Conservation (phyloP, 2,329 filamentous ascomycete species). For the Xylariaceae sp. region DNA sequence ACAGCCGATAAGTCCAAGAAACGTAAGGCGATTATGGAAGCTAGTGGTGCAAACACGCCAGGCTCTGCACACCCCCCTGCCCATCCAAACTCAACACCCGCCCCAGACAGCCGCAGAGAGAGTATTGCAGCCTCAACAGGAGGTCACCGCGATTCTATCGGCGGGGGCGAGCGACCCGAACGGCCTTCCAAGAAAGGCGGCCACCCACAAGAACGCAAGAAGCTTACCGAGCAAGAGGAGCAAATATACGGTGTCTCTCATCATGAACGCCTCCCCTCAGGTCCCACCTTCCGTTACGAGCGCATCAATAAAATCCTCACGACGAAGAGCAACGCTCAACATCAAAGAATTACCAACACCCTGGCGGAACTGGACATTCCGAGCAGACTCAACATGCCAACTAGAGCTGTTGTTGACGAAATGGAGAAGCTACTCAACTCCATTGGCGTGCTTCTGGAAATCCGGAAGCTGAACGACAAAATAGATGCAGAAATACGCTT, state of each 20-base stretch:
- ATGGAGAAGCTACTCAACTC: slow-evolving; percentile 75
- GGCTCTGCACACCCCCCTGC: slow-evolving; percentile 44
- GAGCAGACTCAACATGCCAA: slow-evolving; percentile 74
- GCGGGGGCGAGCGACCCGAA: slow-evolving; percentile 48
- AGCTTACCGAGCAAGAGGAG: slow-evolving; percentile 78
- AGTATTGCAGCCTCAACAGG: slow-evolving; percentile 57
- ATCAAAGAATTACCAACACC: slow-evolving; percentile 74
- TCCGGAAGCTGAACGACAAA: slow-evolving; percentile 78
- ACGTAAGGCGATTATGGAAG: slow-evolving; percentile 70
- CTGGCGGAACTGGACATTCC: slow-evolving; percentile 76
- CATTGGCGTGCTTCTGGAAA: slow-evolving; percentile 73
- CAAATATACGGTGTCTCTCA: slow-evolving; percentile 82
- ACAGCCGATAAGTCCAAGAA: slow-evolving; percentile 89
- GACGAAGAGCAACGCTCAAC: slow-evolving; percentile 78
- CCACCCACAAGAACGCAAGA: slow-evolving; percentile 64
- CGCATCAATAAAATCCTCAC: slow-evolving; percentile 79
- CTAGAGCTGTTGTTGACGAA: slow-evolving; percentile 70
- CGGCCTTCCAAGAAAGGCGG: slow-evolving; percentile 58
- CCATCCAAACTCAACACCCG: slow-evolving; percentile 45
- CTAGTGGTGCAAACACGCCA: slow-evolving; percentile 60
- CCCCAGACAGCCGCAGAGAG: slow-evolving; percentile 56
- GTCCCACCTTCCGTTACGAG: slow-evolving; percentile 89
- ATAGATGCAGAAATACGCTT: slow-evolving; percentile 73
- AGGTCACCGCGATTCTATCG: slow-evolving; percentile 54
- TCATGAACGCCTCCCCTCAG: slow-evolving; percentile 83